Percentiles rank a stretch among this genome's conserved stretches.
phyloP scores from a whole-genome alignment of 129 eudicot species.

The Chrysanthemum makinoi region DNA sequence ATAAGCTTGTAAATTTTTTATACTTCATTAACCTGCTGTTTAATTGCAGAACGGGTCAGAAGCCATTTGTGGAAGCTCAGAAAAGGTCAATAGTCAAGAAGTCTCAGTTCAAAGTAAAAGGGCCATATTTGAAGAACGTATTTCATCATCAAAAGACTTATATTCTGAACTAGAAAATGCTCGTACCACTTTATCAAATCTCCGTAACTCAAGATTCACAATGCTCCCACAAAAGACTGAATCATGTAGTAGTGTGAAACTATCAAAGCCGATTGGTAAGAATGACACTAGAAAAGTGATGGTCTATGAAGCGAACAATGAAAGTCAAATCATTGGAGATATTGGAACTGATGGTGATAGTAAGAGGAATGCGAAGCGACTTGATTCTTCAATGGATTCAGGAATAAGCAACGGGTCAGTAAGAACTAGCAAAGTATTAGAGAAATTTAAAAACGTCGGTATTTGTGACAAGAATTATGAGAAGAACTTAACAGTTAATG shows the following conservation, averaged over 20 bases:
- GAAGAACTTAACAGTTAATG: slow-evolving; percentile 5
- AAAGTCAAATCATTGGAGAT: slow-evolving; percentile 13
- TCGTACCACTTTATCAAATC: slow-evolving; percentile 25
- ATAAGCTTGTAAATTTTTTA: slow-evolving; percentile 1
- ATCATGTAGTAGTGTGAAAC: slow-evolving; percentile 22
- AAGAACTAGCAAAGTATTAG: slow-evolving; percentile 27
- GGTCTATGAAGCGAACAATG: slow-evolving; percentile 21
- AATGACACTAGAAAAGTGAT: slow-evolving; percentile 17
- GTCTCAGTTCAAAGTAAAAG: slow-evolving; percentile 26
- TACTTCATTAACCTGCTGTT: slow-evolving; percentile 19
- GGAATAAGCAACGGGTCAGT: slow-evolving; percentile 45
- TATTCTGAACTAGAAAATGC: slow-evolving; percentile 47
- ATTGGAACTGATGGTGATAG: slow-evolving; percentile 28
- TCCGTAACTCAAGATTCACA: slow-evolving; percentile 30
- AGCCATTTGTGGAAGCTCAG: slow-evolving; percentile 34
- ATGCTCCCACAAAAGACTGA: slow-evolving; percentile 30
- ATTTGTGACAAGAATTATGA: no score
- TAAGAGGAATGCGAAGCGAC: slow-evolving; percentile 45
- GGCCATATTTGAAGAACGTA: slow-evolving; percentile 32
- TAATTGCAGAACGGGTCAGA: slow-evolving; percentile 50
- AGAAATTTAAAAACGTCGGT: slow-evolving; percentile 25
- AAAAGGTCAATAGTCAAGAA: slow-evolving; percentile 23
- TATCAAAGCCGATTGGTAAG: slow-evolving; percentile 20
- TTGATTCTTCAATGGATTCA: slow-evolving; percentile 54
- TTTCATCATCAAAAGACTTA: slow-evolving; percentile 49